Percentiles rank a stretch among this genome's conserved stretches.
phyloP scores from a whole-genome alignment of 139 green algal genomes.

The Micractinium sp. region DNA sequence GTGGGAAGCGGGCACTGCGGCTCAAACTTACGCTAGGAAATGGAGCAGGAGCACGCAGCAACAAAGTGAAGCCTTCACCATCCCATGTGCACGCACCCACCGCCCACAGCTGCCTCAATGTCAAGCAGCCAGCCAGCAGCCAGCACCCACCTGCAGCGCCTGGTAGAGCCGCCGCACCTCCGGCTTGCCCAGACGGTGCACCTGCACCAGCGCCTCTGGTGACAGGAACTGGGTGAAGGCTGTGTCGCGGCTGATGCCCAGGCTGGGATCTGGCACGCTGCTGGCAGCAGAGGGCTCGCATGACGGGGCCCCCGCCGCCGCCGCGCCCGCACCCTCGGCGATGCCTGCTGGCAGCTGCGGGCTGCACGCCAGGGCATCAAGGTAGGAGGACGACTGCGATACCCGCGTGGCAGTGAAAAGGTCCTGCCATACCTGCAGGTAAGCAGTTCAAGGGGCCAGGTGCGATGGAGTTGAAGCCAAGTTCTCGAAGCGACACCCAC shows the following conservation, averaged over 20 bases:
- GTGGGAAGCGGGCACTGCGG: neutral
- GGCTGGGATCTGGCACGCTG: neutral
- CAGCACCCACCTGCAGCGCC: neutral
- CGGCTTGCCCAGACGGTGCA: slow-evolving; percentile 9
- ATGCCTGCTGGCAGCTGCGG: neutral
- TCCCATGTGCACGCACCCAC: too few relatives aligned
- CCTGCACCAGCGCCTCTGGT: slow-evolving; percentile 14
- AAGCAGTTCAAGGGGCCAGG: neutral
- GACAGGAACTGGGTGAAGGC: neutral
- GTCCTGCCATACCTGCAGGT: neutral
- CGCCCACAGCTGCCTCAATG: neutral
- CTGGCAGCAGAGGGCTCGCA: neutral
- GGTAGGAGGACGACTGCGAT: neutral
- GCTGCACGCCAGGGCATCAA: neutral
- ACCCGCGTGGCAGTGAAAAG: neutral
- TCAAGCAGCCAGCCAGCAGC: neutral
- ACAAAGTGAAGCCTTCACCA: neutral
- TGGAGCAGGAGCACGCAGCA: neutral
- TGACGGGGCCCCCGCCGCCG: too few relatives aligned
- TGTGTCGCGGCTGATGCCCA: neutral
- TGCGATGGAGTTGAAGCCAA: neutral
- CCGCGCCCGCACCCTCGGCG: neutral
- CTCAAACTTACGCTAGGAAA: neutral
- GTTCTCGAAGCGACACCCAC: neutral
- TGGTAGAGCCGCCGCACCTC: slow-evolving; percentile 19